These are phyloP conservation scores for Immersiporthe knoxdaviesiana DNA, from an alignment of 2,329 filamentous ascomycete species.

Conservation along the genomic window DNA sequence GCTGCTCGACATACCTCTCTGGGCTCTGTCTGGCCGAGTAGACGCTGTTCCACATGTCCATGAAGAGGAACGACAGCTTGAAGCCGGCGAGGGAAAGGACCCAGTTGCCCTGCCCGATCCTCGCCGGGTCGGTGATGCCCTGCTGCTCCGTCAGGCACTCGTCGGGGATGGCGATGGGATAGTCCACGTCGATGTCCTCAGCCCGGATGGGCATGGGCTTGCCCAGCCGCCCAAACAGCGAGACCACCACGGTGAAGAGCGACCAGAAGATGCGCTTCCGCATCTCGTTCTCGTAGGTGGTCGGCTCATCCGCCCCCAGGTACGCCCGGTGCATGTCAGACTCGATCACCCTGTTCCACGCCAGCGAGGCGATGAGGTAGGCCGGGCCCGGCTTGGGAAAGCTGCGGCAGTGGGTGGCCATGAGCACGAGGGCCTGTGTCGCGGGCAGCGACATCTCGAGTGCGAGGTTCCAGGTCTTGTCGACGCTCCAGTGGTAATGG, in stretches of 20 bases:
- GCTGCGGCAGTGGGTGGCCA: constrained; percentile 72
- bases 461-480: constrained; percentile 68
- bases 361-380: constrained; percentile 67
- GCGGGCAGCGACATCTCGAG: constrained; percentile 65
- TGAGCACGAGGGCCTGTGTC: constrained; percentile 73
- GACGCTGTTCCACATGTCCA: constrained; percentile 77
- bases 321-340: constrained; percentile 75
- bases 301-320: constrained; percentile 51
- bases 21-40: constrained; percentile 70
- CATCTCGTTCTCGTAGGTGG: constrained; percentile 71
- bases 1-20: constrained; percentile 63
- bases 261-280: constrained; percentile 80
- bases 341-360: constrained; percentile 72
- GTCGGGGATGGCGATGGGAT: constrained; percentile 73
- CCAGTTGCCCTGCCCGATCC: constrained; percentile 65
- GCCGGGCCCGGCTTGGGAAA: constrained; percentile 81
- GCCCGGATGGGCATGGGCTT: constrained; percentile 74
- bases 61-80: constrained; percentile 66
- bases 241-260: constrained; percentile 66
- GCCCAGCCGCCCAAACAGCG: constrained; percentile 75
- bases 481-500: constrained; percentile 77
- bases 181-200: constrained; percentile 78
- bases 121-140: constrained; percentile 58
- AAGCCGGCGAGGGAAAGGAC: constrained; percentile 68
- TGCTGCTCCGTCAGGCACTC: constrained; percentile 68